Conservation (phyloP, 768 basidiomycete species). For the Mrakia hoshinonis region DNA sequence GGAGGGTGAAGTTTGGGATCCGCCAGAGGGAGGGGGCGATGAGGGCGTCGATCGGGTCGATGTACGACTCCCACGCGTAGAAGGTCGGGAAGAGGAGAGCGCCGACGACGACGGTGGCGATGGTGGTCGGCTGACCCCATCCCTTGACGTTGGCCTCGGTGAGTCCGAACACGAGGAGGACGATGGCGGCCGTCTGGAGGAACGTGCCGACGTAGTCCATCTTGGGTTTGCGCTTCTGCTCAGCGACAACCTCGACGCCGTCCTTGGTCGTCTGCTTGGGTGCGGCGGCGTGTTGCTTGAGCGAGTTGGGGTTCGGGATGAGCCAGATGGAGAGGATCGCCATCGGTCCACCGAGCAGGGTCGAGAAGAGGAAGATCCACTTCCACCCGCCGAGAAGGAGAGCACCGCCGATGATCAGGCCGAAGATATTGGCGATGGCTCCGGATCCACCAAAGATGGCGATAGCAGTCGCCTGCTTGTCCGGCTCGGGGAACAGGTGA, state of each 20-base stretch:
- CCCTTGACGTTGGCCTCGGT: not conserved
- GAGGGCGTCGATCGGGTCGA: conserved; percentile 9
- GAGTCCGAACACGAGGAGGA: not conserved
- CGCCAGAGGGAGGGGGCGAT: not conserved
- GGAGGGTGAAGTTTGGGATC: conserved; percentile 11
- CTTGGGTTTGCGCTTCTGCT: not conserved
- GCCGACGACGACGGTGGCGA: conserved; percentile 13
- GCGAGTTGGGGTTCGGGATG: conserved; percentile 24
- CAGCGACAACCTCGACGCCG: conserved; percentile 31
- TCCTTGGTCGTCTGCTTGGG: conserved; percentile 36
- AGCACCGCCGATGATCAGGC: conserved; percentile 43
- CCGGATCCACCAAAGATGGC: conserved; percentile 21
- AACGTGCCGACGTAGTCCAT: conserved; percentile 19
- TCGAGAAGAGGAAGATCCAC: conserved; percentile 36
- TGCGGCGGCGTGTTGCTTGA: no score
- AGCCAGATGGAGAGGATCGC: conserved; percentile 11
- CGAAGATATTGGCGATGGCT: conserved; percentile 26
- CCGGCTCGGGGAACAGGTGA: conserved; percentile 48
- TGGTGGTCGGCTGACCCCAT: not conserved
- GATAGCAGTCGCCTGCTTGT: conserved; percentile 42
- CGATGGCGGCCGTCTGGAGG: not conserved
- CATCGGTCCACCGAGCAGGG: conserved; percentile 18
- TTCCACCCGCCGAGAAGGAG: conserved; percentile 33
- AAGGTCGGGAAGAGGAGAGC: conserved; percentile 13
- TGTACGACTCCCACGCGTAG: conserved; percentile 22